Base-by-base conservation (phyloP, 2,329 filamentous ascomycete species). In the Monilinia laxa region DNA sequence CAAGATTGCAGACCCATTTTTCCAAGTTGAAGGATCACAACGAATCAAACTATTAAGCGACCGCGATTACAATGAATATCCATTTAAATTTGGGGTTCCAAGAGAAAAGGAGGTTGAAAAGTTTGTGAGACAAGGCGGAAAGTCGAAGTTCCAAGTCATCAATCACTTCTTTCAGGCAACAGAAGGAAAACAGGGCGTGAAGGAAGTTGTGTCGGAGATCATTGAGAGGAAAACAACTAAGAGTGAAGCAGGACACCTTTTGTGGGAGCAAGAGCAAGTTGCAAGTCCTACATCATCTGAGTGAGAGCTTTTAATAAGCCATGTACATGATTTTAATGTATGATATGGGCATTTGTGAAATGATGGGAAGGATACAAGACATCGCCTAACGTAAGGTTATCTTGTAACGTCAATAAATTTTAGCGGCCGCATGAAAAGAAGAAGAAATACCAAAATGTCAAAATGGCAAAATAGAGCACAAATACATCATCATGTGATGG, bases 21-120 rank as follows among this genome's bases (percentile, higher is more conserved):
- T 97, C 79, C 72, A 80, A 52, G 79, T 83, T 35, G 76, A 79
- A 51, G 78, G 82, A 20, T 74, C 68, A 38, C 71, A 79, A 55
- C 77, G 80, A 64, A 79, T 97, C 55, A 71, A 81, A 56, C 81
- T 97, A 64, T 81, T 93, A 67, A 87, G 82, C 67, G 76, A 82
- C 64, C 78, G 80, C 16, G 84, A 90, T 72, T 98, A 89, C 79
- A 77, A 75, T 6, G 80, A 89, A 67, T 97, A 97, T 78, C 94
- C 93, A 1, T 86, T 91, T 77, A 78, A 79, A 16, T 87, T 93
- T 56, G 69, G 71, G 40, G 81, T 97, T 68, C 95, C 94, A 6
- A 84, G 82, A 2, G 93, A 98, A 79, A 72, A 73, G 51, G 84
- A 90, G 62, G 80, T 90, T 18, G 75, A 80, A 75, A 66, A 73